phyloP scores from a whole-genome alignment of 768 basidiomycete species.

The Boletus vermiculosoides region DNA sequence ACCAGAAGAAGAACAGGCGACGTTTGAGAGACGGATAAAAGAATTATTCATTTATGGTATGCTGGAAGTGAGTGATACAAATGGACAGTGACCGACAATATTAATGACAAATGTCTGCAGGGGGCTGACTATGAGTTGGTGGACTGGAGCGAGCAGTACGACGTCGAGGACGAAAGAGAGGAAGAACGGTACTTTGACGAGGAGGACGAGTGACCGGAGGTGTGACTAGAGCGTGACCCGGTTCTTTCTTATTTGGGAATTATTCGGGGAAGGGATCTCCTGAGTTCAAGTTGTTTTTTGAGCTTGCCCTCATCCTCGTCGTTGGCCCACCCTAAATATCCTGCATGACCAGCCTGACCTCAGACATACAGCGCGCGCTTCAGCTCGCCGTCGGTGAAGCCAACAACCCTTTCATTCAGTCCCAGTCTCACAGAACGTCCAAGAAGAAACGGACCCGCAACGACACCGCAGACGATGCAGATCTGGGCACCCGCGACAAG shows the following conservation, averaged over 20 bases:
- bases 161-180: conserved; percentile 56
- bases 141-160: conserved; percentile 76
- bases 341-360: conserved; percentile 35
- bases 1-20: conserved; percentile 46
- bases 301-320: conserved; percentile 43
- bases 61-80: conserved; percentile 53
- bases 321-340: conserved; percentile 42
- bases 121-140: conserved; percentile 65
- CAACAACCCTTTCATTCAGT: conserved; percentile 38
- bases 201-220: conserved; percentile 44
- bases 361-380: conserved; percentile 50
- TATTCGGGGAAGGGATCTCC: conserved; percentile 11
- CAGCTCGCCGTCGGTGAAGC: conserved; percentile 48
- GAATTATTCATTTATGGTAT: conserved; percentile 76
- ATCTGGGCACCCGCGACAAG: conserved; percentile 25
- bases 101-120: conserved; percentile 35
- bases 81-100: neutral
- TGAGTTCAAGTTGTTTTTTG: conserved; percentile 3
- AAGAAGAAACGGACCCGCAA: conserved; percentile 38
- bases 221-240: conserved; percentile 2
- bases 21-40: conserved; percentile 60
- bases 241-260: conserved; percentile 10
- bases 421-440: conserved; percentile 21
- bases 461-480: conserved; percentile 12
- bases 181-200: conserved; percentile 78